Conservation (phyloP, 352 stramenopile genomes). For the Phytophthora vignae region DNA sequence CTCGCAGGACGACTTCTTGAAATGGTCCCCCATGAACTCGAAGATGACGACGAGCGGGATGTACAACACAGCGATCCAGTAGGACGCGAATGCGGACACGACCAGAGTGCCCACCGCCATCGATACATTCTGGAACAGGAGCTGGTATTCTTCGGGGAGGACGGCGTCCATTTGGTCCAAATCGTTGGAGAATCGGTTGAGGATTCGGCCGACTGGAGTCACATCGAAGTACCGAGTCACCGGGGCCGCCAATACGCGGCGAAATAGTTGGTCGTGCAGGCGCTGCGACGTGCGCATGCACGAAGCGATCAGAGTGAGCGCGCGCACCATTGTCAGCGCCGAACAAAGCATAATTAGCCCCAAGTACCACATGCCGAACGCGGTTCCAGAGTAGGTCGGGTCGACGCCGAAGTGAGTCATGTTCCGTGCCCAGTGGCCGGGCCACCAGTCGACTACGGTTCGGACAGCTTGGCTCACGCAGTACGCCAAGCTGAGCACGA, state of each 20-base stretch:
- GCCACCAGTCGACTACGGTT: conserved; percentile 35
- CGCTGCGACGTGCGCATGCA: conserved; percentile 45
- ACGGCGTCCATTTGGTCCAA: conserved; percentile 60
- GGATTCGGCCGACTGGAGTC: conserved; percentile 58
- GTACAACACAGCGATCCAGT: conserved; percentile 57
- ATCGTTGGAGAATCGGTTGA: conserved; percentile 70
- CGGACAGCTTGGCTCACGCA: conserved; percentile 11
- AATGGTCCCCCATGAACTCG: conserved; percentile 78
- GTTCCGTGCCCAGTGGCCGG: conserved; percentile 31
- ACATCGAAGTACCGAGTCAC: conserved; percentile 67
- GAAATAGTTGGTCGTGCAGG: conserved; percentile 52
- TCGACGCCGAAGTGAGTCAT: conserved; percentile 8
- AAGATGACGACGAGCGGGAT: conserved; percentile 69
- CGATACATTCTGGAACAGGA: conserved; percentile 43
- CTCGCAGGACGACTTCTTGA: conserved; percentile 82
- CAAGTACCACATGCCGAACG: conserved; percentile 50
- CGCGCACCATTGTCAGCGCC: conserved; percentile 32
- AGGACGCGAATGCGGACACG: conserved; percentile 45
- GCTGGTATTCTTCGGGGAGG: conserved; percentile 47
- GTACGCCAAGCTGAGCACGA: conserved; percentile 8
- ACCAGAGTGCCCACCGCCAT: conserved; percentile 42
- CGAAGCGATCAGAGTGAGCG: conserved; percentile 42
- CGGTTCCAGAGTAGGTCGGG: not conserved
- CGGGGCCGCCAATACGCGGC: conserved; percentile 49
- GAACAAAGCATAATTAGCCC: conserved; percentile 43